phyloP scores from a whole-genome alignment of 1,284 basidiomycete genomes.

The Ganoderma resinaceum region DNA sequence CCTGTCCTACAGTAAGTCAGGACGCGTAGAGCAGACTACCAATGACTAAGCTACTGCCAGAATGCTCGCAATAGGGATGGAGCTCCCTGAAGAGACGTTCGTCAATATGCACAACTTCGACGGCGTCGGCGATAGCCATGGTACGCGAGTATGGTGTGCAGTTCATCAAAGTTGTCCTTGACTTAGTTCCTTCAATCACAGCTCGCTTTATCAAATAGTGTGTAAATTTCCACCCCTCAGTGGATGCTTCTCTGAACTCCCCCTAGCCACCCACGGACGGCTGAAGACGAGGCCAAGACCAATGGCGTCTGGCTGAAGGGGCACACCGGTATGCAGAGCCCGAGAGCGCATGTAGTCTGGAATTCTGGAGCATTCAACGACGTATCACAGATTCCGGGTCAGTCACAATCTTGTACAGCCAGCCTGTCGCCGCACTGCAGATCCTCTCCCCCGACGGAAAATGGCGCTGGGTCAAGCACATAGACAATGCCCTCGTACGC shows the following conservation, averaged over 20 bases:
- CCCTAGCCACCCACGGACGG: slow-evolving; percentile 40
- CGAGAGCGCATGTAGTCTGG: neutral
- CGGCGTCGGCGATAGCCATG: slow-evolving; percentile 33
- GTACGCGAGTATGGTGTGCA: slow-evolving; percentile 32
- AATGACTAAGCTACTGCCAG: slow-evolving; percentile 14
- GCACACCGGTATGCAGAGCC: slow-evolving; percentile 53
- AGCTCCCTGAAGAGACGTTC: slow-evolving; percentile 44
- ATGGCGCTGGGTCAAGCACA: slow-evolving; percentile 68
- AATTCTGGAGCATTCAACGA: neutral
- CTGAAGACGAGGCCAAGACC: slow-evolving; percentile 58
- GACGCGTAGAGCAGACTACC: slow-evolving; percentile 15
- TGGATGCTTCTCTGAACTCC: neutral
- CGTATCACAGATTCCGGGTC: slow-evolving; percentile 54
- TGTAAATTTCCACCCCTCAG: slow-evolving; percentile 10
- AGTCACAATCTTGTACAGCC: slow-evolving; percentile 63
- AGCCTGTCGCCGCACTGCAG: slow-evolving; percentile 66
- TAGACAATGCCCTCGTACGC: slow-evolving; percentile 62
- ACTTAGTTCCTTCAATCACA: slow-evolving; percentile 5
- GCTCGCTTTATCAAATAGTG: slow-evolving; percentile 48
- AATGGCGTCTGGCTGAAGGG: slow-evolving; percentile 69
- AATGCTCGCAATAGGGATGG: slow-evolving; percentile 38
- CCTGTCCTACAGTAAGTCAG: slow-evolving; percentile 30
- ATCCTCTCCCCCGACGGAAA: slow-evolving; percentile 57
- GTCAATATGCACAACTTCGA: slow-evolving; percentile 46
- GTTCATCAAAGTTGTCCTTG: too few species aligned